Conservation (phyloP, 352 stramenopile species). For the Phytophthora citricola region DNA sequence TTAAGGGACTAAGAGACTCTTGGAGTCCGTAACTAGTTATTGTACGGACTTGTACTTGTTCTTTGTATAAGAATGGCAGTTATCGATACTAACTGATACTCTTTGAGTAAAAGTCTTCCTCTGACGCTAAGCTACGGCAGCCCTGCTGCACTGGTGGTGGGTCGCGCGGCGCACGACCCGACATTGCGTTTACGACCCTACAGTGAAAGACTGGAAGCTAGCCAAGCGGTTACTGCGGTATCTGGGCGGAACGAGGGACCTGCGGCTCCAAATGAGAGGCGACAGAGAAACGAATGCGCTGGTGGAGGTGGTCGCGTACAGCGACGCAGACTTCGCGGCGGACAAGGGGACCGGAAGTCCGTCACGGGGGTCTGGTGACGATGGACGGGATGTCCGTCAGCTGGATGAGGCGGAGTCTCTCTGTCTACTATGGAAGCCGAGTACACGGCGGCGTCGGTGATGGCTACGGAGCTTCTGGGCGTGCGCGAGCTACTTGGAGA, state of each 20-base stretch:
- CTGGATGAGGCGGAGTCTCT: neutral
- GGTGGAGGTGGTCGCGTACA: constrained; percentile 14
- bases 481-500: too few species aligned
- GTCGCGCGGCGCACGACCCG: constrained; percentile 23
- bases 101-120: too few species aligned
- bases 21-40: too few species aligned
- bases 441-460: constrained; percentile 16
- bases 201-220: constrained; percentile 25
- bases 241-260: constrained; percentile 3
- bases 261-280: constrained; percentile 15
- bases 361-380: constrained; percentile 19
- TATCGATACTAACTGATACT: too few species aligned
- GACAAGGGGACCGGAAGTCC: constrained; percentile 33
- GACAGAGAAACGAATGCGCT: neutral
- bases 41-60: too few species aligned
- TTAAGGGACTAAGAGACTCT: too few species aligned
- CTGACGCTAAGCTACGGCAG: too few species aligned
- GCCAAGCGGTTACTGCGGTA: constrained; percentile 4
- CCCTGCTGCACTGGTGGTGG: constrained; percentile 9
- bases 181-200: constrained; percentile 14
- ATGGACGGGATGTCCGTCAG: constrained; percentile 16
- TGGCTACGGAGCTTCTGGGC: neutral
- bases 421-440: constrained; percentile 34
- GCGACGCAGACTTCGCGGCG: constrained; percentile 30
- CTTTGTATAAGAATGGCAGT: too few species aligned